These are phyloP conservation scores for Citrus sp. DNA, from an alignment of 345 rosid genomes.

Conservation along the genomic window DNA sequence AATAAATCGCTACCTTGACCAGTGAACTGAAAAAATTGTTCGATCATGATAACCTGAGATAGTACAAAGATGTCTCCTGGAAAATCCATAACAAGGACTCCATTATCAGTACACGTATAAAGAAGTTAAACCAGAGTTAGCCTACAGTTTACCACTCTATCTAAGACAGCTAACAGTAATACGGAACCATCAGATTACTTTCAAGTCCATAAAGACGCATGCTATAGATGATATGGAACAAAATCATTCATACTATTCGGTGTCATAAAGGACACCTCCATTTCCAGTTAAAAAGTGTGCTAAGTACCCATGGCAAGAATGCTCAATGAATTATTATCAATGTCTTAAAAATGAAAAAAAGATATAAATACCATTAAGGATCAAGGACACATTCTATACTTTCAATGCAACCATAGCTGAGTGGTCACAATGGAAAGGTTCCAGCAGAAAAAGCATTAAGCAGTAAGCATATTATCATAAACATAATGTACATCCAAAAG, in stretches of 20 bases:
- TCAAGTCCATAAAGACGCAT: not conserved
- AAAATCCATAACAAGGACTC: constrained; percentile 18
- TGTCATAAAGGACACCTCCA: not conserved
- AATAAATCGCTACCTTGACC: constrained; percentile 73
- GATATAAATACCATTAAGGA: not conserved
- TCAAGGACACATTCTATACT: not conserved
- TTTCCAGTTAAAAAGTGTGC: not conserved
- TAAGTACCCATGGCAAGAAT: not conserved
- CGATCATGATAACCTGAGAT: constrained; percentile 95
- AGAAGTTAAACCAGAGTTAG: not conserved
- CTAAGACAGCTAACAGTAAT: not conserved
- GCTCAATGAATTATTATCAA: not conserved
- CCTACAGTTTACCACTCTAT: not conserved
- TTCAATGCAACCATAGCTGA: not conserved
- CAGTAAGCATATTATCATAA: not conserved
- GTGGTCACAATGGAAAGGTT: not conserved
- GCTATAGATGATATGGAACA: not conserved
- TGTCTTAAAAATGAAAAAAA: not conserved
- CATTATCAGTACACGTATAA: not conserved
- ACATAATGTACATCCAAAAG: too few species aligned
- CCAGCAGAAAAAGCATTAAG: not conserved
- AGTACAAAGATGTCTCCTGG: constrained; percentile 79
- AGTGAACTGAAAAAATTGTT: constrained; percentile 85
- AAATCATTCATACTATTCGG: not conserved
- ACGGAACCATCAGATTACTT: not conserved